A percentile compares a stretch with the other conserved stretches of the same genome.
These are phyloP conservation scores for Pilaira anomala DNA, from an alignment of 192 early-diverging fungal genomes.

Conservation along the genomic window DNA sequence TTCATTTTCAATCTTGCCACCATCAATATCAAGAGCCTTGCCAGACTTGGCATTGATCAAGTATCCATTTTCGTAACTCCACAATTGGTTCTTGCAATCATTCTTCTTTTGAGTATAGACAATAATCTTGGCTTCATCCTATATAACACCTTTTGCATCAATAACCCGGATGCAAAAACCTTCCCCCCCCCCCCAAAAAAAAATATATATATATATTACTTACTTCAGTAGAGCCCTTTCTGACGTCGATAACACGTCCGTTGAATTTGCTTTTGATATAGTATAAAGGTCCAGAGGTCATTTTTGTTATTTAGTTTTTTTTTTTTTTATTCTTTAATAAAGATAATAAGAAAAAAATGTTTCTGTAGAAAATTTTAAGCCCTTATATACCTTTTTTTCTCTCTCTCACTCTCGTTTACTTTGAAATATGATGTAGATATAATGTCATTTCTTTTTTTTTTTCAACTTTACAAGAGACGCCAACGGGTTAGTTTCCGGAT, in stretches of 20 bases:
- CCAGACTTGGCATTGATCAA: slow-evolving; percentile 25
- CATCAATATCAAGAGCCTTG: slow-evolving; percentile 28
- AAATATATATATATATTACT: background rate
- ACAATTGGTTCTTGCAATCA: slow-evolving; percentile 16
- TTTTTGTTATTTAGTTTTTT: background rate
- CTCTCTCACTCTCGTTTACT: too few relatives aligned
- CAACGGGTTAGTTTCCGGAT: too few relatives aligned
- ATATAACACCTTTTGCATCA: too few relatives aligned
- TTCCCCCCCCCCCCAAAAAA: too few relatives aligned
- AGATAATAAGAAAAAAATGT: background rate
- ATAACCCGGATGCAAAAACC: background rate
- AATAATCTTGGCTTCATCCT: slow-evolving; percentile 23
- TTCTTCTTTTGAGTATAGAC: slow-evolving; percentile 17
- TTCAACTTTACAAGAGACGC: too few relatives aligned
- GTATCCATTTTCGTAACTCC: slow-evolving; percentile 17
- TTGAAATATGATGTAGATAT: too few relatives aligned
- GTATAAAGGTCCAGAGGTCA: slow-evolving; percentile 4
- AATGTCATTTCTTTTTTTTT: too few relatives aligned
- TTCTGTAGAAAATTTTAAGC: too few relatives aligned
- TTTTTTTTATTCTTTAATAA: too few relatives aligned
- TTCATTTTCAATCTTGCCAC: slow-evolving; percentile 20
- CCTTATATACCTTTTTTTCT: too few relatives aligned
- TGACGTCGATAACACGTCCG: slow-evolving; percentile 27
- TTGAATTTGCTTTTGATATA: slow-evolving; percentile 22
- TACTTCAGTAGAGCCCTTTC: slow-evolving; percentile 17